phyloP scores from a whole-genome alignment of 805 yeast species.

The Komagataella phaffii region DNA sequence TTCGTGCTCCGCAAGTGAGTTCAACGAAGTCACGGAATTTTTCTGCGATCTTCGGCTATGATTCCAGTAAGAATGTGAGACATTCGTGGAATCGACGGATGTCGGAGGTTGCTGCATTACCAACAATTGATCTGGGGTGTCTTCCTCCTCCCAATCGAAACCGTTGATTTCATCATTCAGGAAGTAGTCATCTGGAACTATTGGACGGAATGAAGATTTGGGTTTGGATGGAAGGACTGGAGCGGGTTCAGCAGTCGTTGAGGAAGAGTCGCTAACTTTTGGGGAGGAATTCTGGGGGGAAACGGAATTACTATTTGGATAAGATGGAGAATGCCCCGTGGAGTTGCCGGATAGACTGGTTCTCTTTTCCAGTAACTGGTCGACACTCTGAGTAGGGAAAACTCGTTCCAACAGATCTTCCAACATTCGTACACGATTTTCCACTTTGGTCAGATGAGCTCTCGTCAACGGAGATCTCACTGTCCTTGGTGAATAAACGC shows the following conservation, averaged over 20 bases:
- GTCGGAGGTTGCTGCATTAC: conserved; percentile 6
- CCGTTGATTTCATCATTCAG: conserved; percentile 24
- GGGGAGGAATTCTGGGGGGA: not conserved
- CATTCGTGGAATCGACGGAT: conserved; percentile 2
- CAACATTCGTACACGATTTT: conserved; percentile 34
- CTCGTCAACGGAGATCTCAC: conserved; percentile 75
- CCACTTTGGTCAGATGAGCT: conserved; percentile 68
- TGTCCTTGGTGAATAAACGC: conserved; percentile 66
- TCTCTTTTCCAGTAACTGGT: conserved; percentile 11
- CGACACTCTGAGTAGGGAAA: conserved; percentile 31
- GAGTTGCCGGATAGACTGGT: not conserved
- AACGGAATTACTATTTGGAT: not conserved
- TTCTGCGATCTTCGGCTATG: not conserved
- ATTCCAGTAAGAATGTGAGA: not conserved
- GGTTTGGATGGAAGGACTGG: not conserved
- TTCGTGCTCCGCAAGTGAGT: conserved; percentile 6
- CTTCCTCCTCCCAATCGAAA: conserved; percentile 48
- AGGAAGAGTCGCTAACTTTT: not conserved
- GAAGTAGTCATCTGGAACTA: conserved; percentile 13
- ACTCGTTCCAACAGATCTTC: conserved; percentile 29
- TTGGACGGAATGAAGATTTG: conserved; percentile 7
- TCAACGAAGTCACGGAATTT: conserved; percentile 8
- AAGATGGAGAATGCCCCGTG: not conserved
- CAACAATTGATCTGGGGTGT: conserved; percentile 11
- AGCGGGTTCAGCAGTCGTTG: not conserved